Base-by-base conservation (phyloP, 345 rosid species). In the Melaleuca quinquenervia region DNA sequence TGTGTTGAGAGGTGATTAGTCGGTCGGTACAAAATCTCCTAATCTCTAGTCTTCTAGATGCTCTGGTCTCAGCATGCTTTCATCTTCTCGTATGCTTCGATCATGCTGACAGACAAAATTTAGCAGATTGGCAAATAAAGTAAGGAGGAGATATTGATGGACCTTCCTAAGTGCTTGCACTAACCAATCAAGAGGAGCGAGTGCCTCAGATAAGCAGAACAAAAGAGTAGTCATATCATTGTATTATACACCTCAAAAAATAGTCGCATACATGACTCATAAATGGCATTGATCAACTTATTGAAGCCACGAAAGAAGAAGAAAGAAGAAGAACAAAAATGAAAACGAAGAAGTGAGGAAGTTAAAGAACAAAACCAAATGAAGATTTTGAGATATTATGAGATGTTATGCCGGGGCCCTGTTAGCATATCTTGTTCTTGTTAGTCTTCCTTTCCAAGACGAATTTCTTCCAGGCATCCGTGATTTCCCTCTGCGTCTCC, bases 381-480 rank as follows among this genome's bases (percentile, higher is more conserved):
- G 80, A n/a, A 55, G 83, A 56, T 22, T 26, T 55, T 24, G 49
- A 21, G n/a, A 8, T 50, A 50, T 45, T 16, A 12, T 54, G 83
- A 29, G 32, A 70, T 84, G 49, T 70, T 22, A 74, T 13, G 49
- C 18, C 29, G 82, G 48, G 48, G 45, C 53, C 86, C 70, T 41
- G 60, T 86, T 86, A 95, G 74, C 99, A 94, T 50, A 94, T 91
- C 55, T 90, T 91, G 87, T 92, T 95, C 87, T 87, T 95, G 90
- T 70, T 90, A 24, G 91, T 84, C 86, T 93, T 93, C 91, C 87
- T 92, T 8, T 88, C 92, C 58, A 44, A 78, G 85, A 95, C 98
- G 41, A 90, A 93, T 88, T 94, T 96, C 90, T 87, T 97, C 99
- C 99, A 95, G 76, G 87, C 94, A 44, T 88, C 80, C 20, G 96